Evolutionary conservation across 2,329 filamentous ascomycete species (phyloP), one percentile per base, ranked within the genome.

Genomic region (Cordyceps farinosa): DNA sequence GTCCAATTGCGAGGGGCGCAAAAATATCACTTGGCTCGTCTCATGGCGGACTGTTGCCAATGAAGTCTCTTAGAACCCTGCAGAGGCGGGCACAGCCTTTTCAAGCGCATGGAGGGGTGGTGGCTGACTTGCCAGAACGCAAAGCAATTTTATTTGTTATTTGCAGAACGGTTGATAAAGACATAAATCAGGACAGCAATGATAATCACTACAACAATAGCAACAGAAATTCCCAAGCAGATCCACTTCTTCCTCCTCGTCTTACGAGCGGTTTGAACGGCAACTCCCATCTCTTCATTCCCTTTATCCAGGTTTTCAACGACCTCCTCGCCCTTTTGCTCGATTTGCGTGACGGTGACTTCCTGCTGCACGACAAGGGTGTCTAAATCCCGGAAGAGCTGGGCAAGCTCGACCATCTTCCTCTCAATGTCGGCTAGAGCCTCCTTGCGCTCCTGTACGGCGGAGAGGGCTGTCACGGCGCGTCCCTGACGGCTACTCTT

Each of bases 191-290:
- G 78, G 9, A 86, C 79, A 54, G 80, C 73, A 58, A 83, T 78
- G 48, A 80, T 80, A 50, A 86, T 77, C 52, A 87, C 74, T 58
- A 81, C 68, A 50, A 87, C 75, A 58, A 87, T 84, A 54, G 75
- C 73, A 51, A 86, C 82, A 69, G 82, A 79, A 71, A 97, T 91
- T 70, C 89, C 87, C 69, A 97, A 79, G 82, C 92, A 97, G 75
- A 90, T 93, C 93, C 92, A 97, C 90, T 97, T 97, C 92, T 96
- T 96, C 80, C 87, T 91, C 69, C 91, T 85, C 57, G 90, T 91
- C 69, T 87, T 85, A 74, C 89, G 84, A 9, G 94, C 94, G 69
- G 91, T 96, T 65, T 84, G 82, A 66, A 97, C 90, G 13, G 93
- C 93, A 17, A 84, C 85, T 44, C 84, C 87, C 65, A 98, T 90